Percentiles rank a stretch among this genome's conserved stretches.
Evolutionary conservation across 2,329 filamentous ascomycete genomes (phyloP).

Genomic region (Cladophialophora bantiana): DNA sequence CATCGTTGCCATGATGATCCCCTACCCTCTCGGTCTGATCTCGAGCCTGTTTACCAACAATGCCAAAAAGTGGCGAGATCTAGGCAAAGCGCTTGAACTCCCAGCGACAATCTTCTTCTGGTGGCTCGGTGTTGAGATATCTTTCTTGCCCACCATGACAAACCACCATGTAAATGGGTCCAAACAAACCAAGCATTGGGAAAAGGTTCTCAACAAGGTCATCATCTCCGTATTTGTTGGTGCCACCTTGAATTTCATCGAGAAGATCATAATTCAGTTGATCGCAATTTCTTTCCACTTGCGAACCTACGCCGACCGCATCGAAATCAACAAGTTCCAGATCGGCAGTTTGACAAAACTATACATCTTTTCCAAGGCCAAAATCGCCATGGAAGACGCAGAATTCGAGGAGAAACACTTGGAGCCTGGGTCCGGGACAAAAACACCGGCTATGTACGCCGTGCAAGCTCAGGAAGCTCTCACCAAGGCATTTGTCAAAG

Average conservation of each 20-base stretch:
- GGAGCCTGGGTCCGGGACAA: slow-evolving; percentile 63
- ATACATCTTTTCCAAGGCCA: slow-evolving; percentile 69
- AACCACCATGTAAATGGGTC: slow-evolving; percentile 66
- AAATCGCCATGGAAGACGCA: slow-evolving; percentile 73
- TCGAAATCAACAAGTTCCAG: slow-evolving; percentile 91
- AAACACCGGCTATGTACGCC: slow-evolving; percentile 77
- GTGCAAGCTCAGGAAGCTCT: slow-evolving; percentile 75
- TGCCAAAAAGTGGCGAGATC: slow-evolving; percentile 89
- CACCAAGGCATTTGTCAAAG: slow-evolving; percentile 75
- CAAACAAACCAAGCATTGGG: slow-evolving; percentile 68
- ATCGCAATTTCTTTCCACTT: slow-evolving; percentile 93
- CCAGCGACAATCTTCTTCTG: slow-evolving; percentile 88
- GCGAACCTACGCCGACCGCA: slow-evolving; percentile 87
- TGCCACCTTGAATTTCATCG: slow-evolving; percentile 78
- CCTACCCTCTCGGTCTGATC: slow-evolving; percentile 66
- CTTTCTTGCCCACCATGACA: slow-evolving; percentile 82
- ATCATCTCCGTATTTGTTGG: slow-evolving; percentile 85
- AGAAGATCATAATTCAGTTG: slow-evolving; percentile 94
- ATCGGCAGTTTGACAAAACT: slow-evolving; percentile 72
- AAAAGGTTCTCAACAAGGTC: slow-evolving; percentile 80
- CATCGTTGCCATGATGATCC: slow-evolving; percentile 70
- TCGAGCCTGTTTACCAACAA: slow-evolving; percentile 84
- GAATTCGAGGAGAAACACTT: slow-evolving; percentile 71
- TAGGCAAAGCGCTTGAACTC: slow-evolving; percentile 84
- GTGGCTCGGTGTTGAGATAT: slow-evolving; percentile 85